These are phyloP conservation scores for Penicillium sp. DNA, from an alignment of 2,329 filamentous ascomycete species.

Conservation along the genomic window DNA sequence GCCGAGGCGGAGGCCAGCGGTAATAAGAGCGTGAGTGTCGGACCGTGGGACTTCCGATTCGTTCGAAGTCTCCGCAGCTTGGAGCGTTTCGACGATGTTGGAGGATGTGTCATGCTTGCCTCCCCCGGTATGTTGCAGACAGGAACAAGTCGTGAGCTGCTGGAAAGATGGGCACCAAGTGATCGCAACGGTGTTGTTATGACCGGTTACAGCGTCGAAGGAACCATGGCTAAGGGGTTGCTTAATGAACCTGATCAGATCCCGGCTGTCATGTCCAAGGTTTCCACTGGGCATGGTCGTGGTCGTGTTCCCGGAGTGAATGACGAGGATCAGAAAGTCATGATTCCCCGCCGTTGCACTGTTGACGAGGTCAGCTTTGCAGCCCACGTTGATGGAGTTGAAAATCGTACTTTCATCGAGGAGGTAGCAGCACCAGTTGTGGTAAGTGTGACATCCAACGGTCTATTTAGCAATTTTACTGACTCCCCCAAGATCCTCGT, in stretches of 20 bases:
- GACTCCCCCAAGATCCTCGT: constrained; percentile 70
- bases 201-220: constrained; percentile 96
- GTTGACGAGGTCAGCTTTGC: constrained; percentile 95
- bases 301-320: constrained; percentile 61
- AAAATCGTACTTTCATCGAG: constrained; percentile 96
- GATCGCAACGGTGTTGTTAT: constrained; percentile 98
- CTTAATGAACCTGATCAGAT: constrained; percentile 95
- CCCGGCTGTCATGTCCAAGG: constrained; percentile 82
- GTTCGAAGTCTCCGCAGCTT: constrained; percentile 89
- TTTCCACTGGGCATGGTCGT: constrained; percentile 51
- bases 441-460: constrained; percentile 55
- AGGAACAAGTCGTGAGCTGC: constrained; percentile 84
- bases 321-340: constrained; percentile 75
- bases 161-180: constrained; percentile 94
- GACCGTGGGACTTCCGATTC: constrained; percentile 95
- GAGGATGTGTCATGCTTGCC: constrained; percentile 93
- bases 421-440: constrained; percentile 89
- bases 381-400: constrained; percentile 91
- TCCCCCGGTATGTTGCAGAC: constrained; percentile 98
- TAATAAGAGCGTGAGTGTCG: constrained; percentile 65
- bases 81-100: constrained; percentile 93
- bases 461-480: not conserved
- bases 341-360: constrained; percentile 89
- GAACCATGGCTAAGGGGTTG: constrained; percentile 95
- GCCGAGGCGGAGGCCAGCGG: constrained; percentile 81